Percentiles rank a stretch among this genome's conserved stretches.
Conservation (phyloP, 768 basidiomycete genomes). For the Fibroporia radiculosa region DNA sequence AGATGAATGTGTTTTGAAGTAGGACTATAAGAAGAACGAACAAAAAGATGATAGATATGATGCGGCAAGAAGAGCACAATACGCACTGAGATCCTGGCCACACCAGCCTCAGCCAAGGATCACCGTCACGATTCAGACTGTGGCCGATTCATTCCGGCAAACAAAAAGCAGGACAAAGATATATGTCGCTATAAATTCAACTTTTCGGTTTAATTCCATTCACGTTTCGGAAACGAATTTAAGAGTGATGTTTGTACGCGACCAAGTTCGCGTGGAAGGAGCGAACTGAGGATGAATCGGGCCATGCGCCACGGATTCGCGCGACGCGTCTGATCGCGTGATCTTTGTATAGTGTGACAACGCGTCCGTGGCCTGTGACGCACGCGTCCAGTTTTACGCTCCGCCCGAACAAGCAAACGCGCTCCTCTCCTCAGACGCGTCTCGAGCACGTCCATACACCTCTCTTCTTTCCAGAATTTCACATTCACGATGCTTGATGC, state of each 20-base stretch:
- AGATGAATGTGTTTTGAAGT: not conserved
- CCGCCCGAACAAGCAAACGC: conserved; percentile 1
- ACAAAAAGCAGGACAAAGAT: no score
- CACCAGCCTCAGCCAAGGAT: not conserved
- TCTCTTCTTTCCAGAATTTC: no score
- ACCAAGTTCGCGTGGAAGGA: no score
- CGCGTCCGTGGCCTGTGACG: conserved; percentile 1
- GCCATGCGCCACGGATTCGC: no score
- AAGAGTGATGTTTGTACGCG: no score
- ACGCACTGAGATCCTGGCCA: not conserved
- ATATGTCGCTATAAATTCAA: no score
- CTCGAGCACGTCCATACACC: conserved; percentile 2
- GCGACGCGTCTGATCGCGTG: conserved; percentile 3
- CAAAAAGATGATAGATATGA: not conserved
- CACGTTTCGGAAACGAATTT: no score
- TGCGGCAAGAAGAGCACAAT: not conserved
- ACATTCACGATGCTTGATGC: conserved; percentile 79
- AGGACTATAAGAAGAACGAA: not conserved
- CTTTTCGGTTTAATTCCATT: no score
- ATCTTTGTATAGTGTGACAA: not conserved
- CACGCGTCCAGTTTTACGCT: conserved; percentile 2
- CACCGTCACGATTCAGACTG: not conserved
- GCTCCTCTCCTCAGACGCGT: conserved; percentile 12
- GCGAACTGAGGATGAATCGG: no score
- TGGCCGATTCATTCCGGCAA: no score